Conservation (phyloP, 2,329 filamentous ascomycete species). For the Ophiostoma ips region DNA sequence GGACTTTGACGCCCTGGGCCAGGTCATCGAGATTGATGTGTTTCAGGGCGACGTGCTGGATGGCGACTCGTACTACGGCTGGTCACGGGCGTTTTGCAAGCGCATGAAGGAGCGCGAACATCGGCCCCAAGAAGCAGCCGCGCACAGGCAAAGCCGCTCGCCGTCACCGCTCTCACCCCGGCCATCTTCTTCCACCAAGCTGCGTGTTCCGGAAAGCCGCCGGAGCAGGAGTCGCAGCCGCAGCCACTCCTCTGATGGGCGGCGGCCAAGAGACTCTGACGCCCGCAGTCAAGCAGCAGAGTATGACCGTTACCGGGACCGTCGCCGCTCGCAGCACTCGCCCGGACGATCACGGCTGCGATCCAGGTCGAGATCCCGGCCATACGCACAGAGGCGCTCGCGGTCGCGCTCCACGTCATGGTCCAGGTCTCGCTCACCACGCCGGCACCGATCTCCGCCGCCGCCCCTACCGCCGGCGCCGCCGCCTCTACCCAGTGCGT, state of each 20-base stretch:
- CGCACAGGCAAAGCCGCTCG: background rate
- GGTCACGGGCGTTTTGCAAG: constrained; percentile 68
- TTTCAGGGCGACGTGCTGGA: constrained; percentile 49
- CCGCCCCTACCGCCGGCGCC: too few relatives aligned
- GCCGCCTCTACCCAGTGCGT: background rate
- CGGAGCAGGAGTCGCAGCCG: background rate
- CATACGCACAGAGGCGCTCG: background rate
- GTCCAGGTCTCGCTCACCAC: background rate
- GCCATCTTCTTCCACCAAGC: background rate
- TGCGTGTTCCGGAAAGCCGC: background rate
- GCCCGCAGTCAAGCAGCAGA: too few relatives aligned
- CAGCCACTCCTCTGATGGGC: background rate
- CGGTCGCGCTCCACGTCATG: background rate
- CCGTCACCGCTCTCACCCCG: background rate
- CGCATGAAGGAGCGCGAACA: constrained; percentile 57
- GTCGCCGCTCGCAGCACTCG: background rate
- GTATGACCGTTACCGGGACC: background rate
- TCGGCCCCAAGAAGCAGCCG: too few relatives aligned
- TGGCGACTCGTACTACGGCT: constrained; percentile 74
- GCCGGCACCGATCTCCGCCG: background rate
- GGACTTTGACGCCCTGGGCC: constrained; percentile 66
- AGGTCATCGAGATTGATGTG: constrained; percentile 50
- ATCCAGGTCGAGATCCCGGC: background rate
- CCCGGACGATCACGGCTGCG: background rate
- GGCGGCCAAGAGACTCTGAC: background rate